Evolutionary conservation across 495 filamentous ascomycete species (phyloP).

Genomic region (Platismatia glauca): DNA sequence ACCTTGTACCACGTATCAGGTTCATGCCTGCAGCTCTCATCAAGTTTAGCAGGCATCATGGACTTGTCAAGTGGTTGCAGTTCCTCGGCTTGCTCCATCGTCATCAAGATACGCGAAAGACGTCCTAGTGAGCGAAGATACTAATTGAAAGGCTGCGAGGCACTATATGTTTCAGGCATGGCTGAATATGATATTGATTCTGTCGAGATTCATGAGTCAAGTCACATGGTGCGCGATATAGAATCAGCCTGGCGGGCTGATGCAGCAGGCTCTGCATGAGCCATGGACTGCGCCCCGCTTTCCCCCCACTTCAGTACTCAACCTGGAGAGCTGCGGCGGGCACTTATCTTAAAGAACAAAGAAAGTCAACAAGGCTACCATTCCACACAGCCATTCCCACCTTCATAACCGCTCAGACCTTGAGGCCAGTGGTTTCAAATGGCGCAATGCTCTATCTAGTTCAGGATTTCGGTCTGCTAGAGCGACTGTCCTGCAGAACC

Average conservation of each 20-base stretch:
- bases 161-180: background rate
- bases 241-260: constrained; percentile 7
- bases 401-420: background rate
- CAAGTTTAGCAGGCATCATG: background rate
- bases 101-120: background rate
- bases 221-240: constrained; percentile 1
- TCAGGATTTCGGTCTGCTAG: background rate
- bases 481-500: background rate
- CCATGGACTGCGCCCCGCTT: background rate
- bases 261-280: no score
- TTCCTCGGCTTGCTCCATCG: background rate
- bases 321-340: no score
- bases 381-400: background rate
- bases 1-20: background rate
- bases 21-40: background rate
- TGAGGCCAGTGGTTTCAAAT: background rate
- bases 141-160: background rate
- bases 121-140: background rate
- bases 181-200: background rate
- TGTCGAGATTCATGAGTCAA: background rate
- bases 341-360: no score
- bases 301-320: no score
- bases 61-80: background rate
- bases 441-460: background rate
- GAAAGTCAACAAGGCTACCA: background rate